Percentiles rank a stretch among this genome's conserved stretches.
These are phyloP conservation scores for Hortaea werneckii DNA, from an alignment of 2,329 filamentous ascomycete genomes.

Conservation along the genomic window DNA sequence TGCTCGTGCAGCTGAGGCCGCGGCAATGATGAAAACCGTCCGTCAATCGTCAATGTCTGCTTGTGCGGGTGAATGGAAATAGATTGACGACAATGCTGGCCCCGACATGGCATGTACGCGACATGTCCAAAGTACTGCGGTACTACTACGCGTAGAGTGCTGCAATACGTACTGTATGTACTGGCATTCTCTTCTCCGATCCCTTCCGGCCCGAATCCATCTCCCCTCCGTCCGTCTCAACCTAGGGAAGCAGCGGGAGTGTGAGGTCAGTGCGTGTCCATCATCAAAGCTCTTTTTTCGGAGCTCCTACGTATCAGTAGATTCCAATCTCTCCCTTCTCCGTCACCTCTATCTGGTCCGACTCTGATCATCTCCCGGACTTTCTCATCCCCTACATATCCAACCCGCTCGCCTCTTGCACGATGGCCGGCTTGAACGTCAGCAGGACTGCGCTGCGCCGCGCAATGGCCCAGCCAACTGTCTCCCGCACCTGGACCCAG, in stretches of 20 bases:
- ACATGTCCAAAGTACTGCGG: too few relatives aligned
- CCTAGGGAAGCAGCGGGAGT: not conserved
- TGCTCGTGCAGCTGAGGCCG: too few relatives aligned
- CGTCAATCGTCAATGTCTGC: too few relatives aligned
- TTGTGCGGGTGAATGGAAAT: too few relatives aligned
- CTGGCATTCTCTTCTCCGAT: too few relatives aligned
- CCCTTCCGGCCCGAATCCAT: not conserved
- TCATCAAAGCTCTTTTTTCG: conserved; percentile 1
- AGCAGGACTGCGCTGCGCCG: conserved; percentile 68
- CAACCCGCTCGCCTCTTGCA: conserved; percentile 10
- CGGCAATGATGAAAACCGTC: too few relatives aligned
- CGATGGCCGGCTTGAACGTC: conserved; percentile 23
- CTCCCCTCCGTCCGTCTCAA: not conserved
- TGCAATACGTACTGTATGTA: too few relatives aligned
- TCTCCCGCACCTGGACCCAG: conserved; percentile 44
- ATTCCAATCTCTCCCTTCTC: conserved; percentile 1
- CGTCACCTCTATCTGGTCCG: conserved; percentile 1
- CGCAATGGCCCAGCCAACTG: conserved; percentile 54
- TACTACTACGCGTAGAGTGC: too few relatives aligned
- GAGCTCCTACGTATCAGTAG: not conserved
- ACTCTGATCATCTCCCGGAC: not conserved
- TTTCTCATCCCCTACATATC: not conserved
- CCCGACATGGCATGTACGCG: too few relatives aligned
- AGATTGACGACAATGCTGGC: too few relatives aligned
- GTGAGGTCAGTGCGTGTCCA: not conserved